Conservation (phyloP, 768 basidiomycete genomes). For the Suillus subalutaceus region DNA sequence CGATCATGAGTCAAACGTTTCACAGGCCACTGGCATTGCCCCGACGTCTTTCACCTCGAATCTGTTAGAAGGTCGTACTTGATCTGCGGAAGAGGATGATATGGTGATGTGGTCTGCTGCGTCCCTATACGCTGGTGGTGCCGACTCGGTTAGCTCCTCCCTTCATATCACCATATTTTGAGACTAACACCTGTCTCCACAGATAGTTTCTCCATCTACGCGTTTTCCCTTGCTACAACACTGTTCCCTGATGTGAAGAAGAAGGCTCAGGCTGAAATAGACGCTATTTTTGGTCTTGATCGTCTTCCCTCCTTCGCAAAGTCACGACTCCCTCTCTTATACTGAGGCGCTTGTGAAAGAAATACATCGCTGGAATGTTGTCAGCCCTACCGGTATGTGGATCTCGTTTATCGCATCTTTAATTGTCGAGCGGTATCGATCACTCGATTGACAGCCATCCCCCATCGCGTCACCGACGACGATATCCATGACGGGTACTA, state of each 20-base stretch:
- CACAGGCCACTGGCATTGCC: conserved; percentile 55
- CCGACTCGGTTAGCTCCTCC: not conserved
- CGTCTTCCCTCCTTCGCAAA: conserved; percentile 64
- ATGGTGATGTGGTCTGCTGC: conserved; percentile 63
- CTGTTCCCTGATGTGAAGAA: conserved; percentile 45
- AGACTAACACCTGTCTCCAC: not conserved
- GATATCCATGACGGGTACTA: conserved; percentile 64
- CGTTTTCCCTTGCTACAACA: conserved; percentile 1
- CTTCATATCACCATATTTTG: not conserved
- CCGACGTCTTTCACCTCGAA: conserved; percentile 57
- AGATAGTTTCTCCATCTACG: conserved; percentile 18
- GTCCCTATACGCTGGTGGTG: conserved; percentile 30
- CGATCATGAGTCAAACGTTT: not conserved
- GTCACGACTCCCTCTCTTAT: conserved; percentile 59
- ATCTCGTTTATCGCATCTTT: conserved; percentile 26
- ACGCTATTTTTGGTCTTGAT: conserved; percentile 57
- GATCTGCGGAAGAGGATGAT: conserved; percentile 56
- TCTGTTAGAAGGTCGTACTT: conserved; percentile 52
- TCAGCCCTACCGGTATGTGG: conserved; percentile 40
- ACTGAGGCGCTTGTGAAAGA: conserved; percentile 63
- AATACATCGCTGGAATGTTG: conserved; percentile 47
- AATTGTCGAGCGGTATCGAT: conserved; percentile 34
- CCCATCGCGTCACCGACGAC: conserved; percentile 59
- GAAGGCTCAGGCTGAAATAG: conserved; percentile 67
- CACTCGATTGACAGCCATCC: conserved; percentile 20